Conservation (phyloP, 306 rosid species). For the Hippophae gyantsensis region DNA sequence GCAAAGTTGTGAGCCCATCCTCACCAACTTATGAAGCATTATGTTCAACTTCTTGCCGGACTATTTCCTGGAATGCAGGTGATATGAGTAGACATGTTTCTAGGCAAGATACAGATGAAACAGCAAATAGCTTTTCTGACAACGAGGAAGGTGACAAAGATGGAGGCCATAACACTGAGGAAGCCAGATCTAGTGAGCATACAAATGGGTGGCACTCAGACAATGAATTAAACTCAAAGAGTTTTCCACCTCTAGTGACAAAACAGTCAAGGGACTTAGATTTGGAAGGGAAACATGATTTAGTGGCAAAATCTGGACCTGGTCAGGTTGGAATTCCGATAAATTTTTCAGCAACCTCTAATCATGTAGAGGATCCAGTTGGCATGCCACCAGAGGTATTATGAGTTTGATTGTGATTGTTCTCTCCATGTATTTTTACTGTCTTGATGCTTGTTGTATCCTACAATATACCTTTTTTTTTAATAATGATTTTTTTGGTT, state of each 20-base stretch:
- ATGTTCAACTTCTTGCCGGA: constrained; percentile 29
- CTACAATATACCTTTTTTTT: too few relatives aligned
- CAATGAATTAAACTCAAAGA: constrained; percentile 56
- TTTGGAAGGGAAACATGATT: constrained; percentile 37
- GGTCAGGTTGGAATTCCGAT: constrained; percentile 32
- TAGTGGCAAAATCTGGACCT: constrained; percentile 32
- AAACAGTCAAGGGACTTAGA: constrained; percentile 30
- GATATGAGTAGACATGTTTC: constrained; percentile 36
- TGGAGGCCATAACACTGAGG: constrained; percentile 26
- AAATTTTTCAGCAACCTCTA: constrained; percentile 23
- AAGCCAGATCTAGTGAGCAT: constrained; percentile 26
- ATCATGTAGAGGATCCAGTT: constrained; percentile 50
- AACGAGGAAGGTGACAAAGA: constrained; percentile 46
- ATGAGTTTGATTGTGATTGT: constrained; percentile 14
- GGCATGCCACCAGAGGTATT: constrained; percentile 95
- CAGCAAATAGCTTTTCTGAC: constrained; percentile 50
- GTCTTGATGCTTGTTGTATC: not conserved
- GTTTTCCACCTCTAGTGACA: constrained; percentile 31
- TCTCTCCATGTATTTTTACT: constrained; percentile 14
- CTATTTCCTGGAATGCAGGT: constrained; percentile 43
- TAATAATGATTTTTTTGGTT: too few relatives aligned
- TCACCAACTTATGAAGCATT: constrained; percentile 34
- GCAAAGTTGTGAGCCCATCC: constrained; percentile 56
- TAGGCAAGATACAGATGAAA: constrained; percentile 38
- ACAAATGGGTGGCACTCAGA: constrained; percentile 57